phyloP scores from a whole-genome alignment of 2,329 filamentous ascomycete species.

The Beauveria brongniartii region DNA sequence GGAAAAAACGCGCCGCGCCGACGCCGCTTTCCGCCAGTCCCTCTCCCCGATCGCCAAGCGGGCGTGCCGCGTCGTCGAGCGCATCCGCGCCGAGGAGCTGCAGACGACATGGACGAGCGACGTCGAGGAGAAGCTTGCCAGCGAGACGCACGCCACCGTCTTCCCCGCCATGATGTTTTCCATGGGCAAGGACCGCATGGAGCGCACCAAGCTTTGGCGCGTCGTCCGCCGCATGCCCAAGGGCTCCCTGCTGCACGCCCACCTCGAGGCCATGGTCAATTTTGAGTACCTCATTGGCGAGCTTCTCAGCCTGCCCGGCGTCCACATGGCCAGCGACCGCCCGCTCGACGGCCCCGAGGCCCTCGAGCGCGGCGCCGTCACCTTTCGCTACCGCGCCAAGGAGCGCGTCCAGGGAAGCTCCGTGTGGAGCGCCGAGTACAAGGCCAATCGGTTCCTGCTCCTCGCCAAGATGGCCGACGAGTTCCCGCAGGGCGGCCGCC shows the following conservation, averaged over 20 bases:
- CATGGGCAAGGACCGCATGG: slow-evolving; percentile 77
- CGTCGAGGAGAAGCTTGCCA: slow-evolving; percentile 61
- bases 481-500: slow-evolving; percentile 64
- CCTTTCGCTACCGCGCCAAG: slow-evolving; percentile 52
- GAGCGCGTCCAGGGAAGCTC: slow-evolving; percentile 33
- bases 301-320: slow-evolving; percentile 62
- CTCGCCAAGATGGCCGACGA: slow-evolving; percentile 56
- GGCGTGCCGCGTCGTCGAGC: slow-evolving; percentile 71
- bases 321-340: slow-evolving; percentile 58
- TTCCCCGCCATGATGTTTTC: slow-evolving; percentile 93
- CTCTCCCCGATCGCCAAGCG: slow-evolving; percentile 71
- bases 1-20: slow-evolving; percentile 76
- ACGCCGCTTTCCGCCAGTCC: slow-evolving; percentile 58
- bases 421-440: slow-evolving; percentile 62
- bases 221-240: slow-evolving; percentile 86
- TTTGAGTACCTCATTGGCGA: slow-evolving; percentile 70
- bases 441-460: slow-evolving; percentile 48
- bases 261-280: slow-evolving; percentile 87
- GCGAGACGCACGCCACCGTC: slow-evolving; percentile 52
- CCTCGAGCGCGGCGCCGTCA: slow-evolving; percentile 46
- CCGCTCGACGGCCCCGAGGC: slow-evolving; percentile 47
- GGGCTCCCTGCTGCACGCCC: slow-evolving; percentile 75
- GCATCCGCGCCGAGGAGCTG: slow-evolving; percentile 72
- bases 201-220: slow-evolving; percentile 74
- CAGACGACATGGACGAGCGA: slow-evolving; percentile 66